Base-by-base conservation (phyloP, 2,329 filamentous ascomycete genomes). In the Xylariaceae sp. region DNA sequence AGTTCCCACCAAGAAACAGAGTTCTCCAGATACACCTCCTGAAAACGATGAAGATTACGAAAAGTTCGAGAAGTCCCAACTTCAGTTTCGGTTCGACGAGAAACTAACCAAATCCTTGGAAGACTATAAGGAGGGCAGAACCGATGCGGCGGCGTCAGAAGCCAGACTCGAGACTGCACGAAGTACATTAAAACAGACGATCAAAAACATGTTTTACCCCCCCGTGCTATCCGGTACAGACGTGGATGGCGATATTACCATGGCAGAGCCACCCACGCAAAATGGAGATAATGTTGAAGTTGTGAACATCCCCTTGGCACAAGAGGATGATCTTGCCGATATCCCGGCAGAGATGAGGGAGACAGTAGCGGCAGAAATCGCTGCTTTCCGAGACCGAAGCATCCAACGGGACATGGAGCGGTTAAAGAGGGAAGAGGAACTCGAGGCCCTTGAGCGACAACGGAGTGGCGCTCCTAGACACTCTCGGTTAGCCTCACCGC, bases 301-400 rank as follows among this genome's bases (percentile, higher is more conserved):
- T 40, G 86, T 95, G 60, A 96, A 91, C 55, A 95, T 97, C 56
- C 87, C 91, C 3, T 79, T 96, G 34, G 85, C 86, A 1, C 83
- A 88, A 50, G 94, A 99, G 60, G 95, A 99, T 67, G 94, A 99
- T 67, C 78, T 99, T 32, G 87, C 91, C 26, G 94, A 99, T 65
- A 96, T 99, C 47, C 94, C 94, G 0, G 87, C 89, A 0, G 94
- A 97, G 68, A 95, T 96, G 90, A 86, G 94, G 29, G 94, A 95
- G 68, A 91, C 90, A 0, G 94, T 99, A 12, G 89, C 94, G 0
- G 87, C 87, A 54, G 95, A 99, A 70, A 99, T 99, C 65, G 86
- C 90, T 0, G 89, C 91, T 0, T 99, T 99, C 76, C 82, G 94
- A 61, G 94, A 99, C 62, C 82, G 92, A 26, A 96, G 92, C 63